Evolutionary conservation across 139 green algal species (phyloP).

Genomic region (Edaphochlamys debaryana): DNA sequence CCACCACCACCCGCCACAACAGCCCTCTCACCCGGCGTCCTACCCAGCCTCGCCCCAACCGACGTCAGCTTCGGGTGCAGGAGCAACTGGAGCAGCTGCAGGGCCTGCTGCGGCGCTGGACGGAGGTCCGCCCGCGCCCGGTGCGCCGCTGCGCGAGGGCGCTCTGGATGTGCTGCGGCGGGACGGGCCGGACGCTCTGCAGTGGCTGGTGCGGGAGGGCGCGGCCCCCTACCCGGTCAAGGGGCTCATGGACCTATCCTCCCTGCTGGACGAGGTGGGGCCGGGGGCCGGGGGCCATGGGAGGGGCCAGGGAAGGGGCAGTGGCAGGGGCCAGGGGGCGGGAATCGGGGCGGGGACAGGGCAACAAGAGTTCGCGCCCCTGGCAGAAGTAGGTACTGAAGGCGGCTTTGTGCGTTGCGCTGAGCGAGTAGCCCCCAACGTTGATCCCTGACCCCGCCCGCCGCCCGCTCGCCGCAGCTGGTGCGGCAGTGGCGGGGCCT

Average conservation of each 20-base stretch:
- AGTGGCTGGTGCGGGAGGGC: conserved; percentile 57
- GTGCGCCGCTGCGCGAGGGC: conserved; percentile 69
- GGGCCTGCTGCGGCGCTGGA: neutral
- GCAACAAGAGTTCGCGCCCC: neutral
- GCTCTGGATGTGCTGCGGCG: conserved; percentile 87
- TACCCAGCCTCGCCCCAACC: too few species aligned
- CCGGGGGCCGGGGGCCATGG: neutral
- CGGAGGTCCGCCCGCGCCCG: neutral
- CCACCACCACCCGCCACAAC: conserved; percentile 1
- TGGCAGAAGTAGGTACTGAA: too few species aligned
- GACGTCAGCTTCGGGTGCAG: too few species aligned
- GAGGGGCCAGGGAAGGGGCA: conserved; percentile 10
- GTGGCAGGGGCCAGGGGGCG: neutral
- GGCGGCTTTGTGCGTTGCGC: neutral
- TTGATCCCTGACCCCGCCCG: too few species aligned
- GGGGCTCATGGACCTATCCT: conserved; percentile 70
- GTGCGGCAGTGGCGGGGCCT: neutral
- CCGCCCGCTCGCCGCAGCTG: too few species aligned
- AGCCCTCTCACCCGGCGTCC: neutral
- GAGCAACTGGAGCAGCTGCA: too few species aligned
- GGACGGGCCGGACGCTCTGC: conserved; percentile 72
- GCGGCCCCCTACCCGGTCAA: conserved; percentile 82
- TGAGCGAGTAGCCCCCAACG: too few species aligned
- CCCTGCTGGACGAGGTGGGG: conserved; percentile 8
- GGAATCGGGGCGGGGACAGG: too few species aligned